Evolutionary conservation across 1,284 basidiomycete genomes (phyloP), one percentile per base, ranked within the genome.

Genomic region (Trichosporon ovoides): DNA sequence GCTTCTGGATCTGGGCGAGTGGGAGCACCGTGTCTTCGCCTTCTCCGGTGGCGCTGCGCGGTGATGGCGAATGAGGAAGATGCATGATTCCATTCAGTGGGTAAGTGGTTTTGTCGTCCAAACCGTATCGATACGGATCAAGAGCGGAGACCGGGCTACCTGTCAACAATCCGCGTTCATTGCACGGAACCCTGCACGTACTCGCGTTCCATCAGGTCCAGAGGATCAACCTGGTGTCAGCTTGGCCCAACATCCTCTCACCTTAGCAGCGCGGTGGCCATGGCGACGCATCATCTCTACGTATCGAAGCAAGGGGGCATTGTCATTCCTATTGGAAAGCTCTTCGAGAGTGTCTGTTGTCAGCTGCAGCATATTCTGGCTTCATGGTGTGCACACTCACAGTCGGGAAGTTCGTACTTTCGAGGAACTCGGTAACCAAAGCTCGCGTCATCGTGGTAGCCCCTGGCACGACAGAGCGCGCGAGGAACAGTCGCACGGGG

Each of bases 141-240:
- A 95, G 82, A 2, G 91, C 91, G 3, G 84, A 85, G 0, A 94
- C 88, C 20, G 71, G 67, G 57, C 72, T 74, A 31, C 52, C 3
- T 9, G 38, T 56, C 18, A 57, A 53, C 50, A 36, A 1, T 7
- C 9, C 5, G 24, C n/a, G 12, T 1, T 16, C 4, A 20, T 13
- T 33, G 16, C 46, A 7, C 35, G 11, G 16, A 18, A 19, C 35
- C 46, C 3, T 7, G 14, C 12, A 62, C 69, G 68, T 86, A 85
- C 67, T 92, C 88, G 33, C 91, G 84, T 58, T 88, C 85, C 43
- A 93, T 86, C 50, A 94, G 77, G 74, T 91, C 89, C 20, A 94
- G 79, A 0, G 91, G 91, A 70, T 95, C 91, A 49, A 94, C 87
- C 55, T 83, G 81, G 13, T 7, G 52, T 66, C 88, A 13, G 90